Percentiles rank a stretch among this genome's conserved stretches.
Conservation (phyloP, 768 basidiomycete species). For the Heimioporus sp. region DNA sequence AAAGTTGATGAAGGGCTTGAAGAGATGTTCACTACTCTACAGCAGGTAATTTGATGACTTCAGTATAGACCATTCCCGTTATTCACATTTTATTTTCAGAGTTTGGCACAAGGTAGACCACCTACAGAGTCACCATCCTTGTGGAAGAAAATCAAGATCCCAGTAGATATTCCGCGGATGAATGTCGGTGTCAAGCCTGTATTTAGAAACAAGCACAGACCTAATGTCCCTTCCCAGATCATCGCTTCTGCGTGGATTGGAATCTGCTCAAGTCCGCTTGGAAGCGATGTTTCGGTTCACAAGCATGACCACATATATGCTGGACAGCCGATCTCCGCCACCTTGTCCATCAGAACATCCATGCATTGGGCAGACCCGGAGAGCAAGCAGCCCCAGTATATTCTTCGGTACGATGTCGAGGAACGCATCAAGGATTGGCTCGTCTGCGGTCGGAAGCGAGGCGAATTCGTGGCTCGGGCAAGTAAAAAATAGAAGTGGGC, state of each 20-base stretch:
- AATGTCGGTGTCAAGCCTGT: conserved; percentile 49
- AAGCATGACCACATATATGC: conserved; percentile 60
- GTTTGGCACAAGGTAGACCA: conserved; percentile 40
- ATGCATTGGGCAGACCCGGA: conserved; percentile 71
- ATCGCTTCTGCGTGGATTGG: conserved; percentile 57
- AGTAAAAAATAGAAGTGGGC: conserved; percentile 17
- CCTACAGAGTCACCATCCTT: conserved; percentile 32
- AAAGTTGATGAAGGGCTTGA: conserved; percentile 30
- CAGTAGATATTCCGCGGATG: conserved; percentile 83
- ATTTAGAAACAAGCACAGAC: background rate
- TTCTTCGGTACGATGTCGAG: conserved; percentile 78
- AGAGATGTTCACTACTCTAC: conserved; percentile 23
- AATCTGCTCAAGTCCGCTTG: conserved; percentile 45
- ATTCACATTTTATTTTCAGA: conserved; percentile 31
- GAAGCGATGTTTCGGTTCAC: conserved; percentile 27
- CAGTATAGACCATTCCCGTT: conserved; percentile 12
- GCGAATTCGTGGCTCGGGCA: conserved; percentile 76
- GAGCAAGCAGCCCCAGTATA: conserved; percentile 42
- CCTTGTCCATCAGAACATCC: conserved; percentile 64
- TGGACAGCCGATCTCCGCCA: conserved; percentile 79
- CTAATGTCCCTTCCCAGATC: conserved; percentile 45
- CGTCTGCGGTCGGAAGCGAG: conserved; percentile 83
- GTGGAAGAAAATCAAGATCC: conserved; percentile 80
- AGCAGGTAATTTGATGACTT: conserved; percentile 28
- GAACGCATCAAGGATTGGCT: conserved; percentile 86